phyloP scores from a whole-genome alignment of 371 early-diverging fungal genomes.

The Apophysomyces ossiformis region DNA sequence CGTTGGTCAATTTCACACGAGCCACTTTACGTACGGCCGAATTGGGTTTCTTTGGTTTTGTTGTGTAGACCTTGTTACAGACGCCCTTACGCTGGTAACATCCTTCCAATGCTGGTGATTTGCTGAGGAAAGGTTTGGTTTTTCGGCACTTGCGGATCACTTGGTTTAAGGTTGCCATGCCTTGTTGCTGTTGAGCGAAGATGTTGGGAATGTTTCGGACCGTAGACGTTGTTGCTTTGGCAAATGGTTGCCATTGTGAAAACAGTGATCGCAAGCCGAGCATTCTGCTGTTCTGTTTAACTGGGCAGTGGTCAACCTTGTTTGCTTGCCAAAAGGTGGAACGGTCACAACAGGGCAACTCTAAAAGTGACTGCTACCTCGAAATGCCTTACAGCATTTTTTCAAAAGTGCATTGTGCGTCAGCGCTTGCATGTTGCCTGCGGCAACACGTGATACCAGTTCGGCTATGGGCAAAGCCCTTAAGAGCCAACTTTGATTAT shows the following conservation, averaged over 20 bases:
- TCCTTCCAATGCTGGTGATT: constrained; percentile 88
- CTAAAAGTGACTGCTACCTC: background rate
- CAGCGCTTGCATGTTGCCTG: too few species aligned
- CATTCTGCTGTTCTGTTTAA: constrained; percentile 19
- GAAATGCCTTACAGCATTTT: too few species aligned
- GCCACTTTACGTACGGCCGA: constrained; percentile 90
- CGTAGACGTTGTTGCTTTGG: background rate
- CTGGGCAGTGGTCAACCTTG: background rate
- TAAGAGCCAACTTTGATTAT: too few species aligned
- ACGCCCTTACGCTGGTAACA: constrained; percentile 93
- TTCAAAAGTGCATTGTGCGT: too few species aligned
- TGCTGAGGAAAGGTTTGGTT: constrained; percentile 63
- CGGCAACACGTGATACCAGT: too few species aligned
- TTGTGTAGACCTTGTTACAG: constrained; percentile 93
- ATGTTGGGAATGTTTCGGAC: constrained; percentile 21
- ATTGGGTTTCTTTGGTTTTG: constrained; percentile 94
- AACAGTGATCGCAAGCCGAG: constrained; percentile 35
- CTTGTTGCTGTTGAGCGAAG: constrained; percentile 35
- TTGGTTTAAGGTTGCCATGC: constrained; percentile 95
- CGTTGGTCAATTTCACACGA: constrained; percentile 85
- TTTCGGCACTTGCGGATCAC: constrained; percentile 90
- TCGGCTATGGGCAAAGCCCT: too few species aligned
- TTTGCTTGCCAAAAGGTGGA: background rate
- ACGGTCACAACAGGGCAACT: background rate
- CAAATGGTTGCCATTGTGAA: constrained; percentile 32